Evolutionary conservation across 2,329 filamentous ascomycete species (phyloP), one percentile per base, ranked within the genome.

Genomic region (Talaromyces sp.): DNA sequence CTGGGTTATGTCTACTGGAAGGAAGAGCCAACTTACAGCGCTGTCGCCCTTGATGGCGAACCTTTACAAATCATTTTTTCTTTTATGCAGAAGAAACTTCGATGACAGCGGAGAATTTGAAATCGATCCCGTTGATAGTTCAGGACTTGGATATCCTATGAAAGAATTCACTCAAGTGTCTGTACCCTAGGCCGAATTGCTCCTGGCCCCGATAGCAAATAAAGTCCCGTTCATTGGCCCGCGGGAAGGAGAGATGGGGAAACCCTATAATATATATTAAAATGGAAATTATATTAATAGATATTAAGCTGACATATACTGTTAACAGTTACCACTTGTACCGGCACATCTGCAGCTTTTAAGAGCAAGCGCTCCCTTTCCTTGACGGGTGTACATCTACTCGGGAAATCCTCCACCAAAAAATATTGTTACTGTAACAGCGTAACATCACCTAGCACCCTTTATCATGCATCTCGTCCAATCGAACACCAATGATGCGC

Each of bases 1-100:
- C 58, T 69, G 43, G 73, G 71, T 1, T 74, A 72, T 68, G 69
- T 71, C 7, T 57, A 50, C 16, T 74, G 72, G 73, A 74, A 73
- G 64, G 68, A 68, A 13, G 69, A 73, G 63, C 63, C 63, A 10
- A 47, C 69, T n/a, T 70, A 62, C 19, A 19, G 1, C 14, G 66
- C 67, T 9, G 49, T 19, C 13, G 31, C 62, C n/a, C 41, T 67
- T 6, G 66, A 70, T 22, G 67, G 67, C 19, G 54, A 49, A n/a
- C 35, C 49, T 19, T n/a, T 69, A 14, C 22, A 24, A 1, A 14
- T 71, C 1, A 60, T 66, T 61, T 70, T 68, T 39, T 70, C 68
- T 9, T 73, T 73, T 60, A 67, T 73, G 73, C 68, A 68, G 27
- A 73, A 73, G 63, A 64, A 64, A 37, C 24, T 62, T 19, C 56